Conservation (phyloP, 164 flowering plant species). For the Platanus orientalis region DNA sequence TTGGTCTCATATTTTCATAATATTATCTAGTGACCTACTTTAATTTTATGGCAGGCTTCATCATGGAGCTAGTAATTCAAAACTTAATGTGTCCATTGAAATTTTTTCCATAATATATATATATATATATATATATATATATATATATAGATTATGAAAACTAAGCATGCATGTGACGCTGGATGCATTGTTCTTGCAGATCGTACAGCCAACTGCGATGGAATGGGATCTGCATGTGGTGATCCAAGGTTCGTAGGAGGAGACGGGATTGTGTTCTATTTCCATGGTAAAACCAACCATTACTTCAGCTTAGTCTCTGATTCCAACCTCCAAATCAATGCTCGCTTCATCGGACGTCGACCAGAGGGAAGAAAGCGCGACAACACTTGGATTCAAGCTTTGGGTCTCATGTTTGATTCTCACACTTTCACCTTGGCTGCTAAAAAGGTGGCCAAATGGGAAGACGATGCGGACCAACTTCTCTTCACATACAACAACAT, state of each 20-base stretch:
- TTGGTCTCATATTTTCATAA: too few relatives aligned
- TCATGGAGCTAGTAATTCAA: too few relatives aligned
- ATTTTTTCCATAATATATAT: too few relatives aligned
- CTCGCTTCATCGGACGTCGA: constrained; percentile 38
- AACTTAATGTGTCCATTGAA: too few relatives aligned
- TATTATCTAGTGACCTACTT: too few relatives aligned
- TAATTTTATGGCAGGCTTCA: too few relatives aligned
- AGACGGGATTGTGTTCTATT: constrained; percentile 32
- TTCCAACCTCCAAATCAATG: too few relatives aligned
- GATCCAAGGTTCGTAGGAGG: constrained; percentile 47
- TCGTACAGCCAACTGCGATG: constrained; percentile 33
- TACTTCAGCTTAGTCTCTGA: constrained; percentile 38
- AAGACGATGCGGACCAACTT: constrained; percentile 24
- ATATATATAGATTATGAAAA: too few relatives aligned
- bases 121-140: background rate
- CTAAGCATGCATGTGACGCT: background rate
- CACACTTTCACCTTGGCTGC: constrained; percentile 30
- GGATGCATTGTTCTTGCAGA: constrained; percentile 9
- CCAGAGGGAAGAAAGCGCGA: constrained; percentile 32
- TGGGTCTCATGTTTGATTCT: constrained; percentile 27
- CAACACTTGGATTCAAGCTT: constrained; percentile 43
- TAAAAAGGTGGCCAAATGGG: constrained; percentile 33
- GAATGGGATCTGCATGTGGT: constrained; percentile 33
- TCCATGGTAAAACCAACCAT: constrained; percentile 16
- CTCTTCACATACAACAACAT: constrained; percentile 22